Evolutionary conservation across 2,329 filamentous ascomycete genomes (phyloP).

Genomic region (Colletotrichum sp.): DNA sequence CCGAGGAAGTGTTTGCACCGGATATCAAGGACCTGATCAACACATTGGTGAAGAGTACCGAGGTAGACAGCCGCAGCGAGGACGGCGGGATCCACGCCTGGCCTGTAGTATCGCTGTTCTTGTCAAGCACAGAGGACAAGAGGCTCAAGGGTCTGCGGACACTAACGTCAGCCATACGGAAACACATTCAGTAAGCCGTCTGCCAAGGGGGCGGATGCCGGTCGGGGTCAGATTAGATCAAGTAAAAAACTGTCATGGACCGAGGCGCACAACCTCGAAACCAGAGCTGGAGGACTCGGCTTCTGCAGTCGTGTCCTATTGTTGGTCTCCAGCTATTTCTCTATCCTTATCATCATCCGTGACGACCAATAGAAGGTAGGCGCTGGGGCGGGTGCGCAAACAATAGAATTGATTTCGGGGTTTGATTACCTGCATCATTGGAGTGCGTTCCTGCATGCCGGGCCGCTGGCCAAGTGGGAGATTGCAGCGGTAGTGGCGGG

Average conservation of each 20-base stretch:
- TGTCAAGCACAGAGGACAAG: conserved; percentile 52
- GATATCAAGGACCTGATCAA: conserved; percentile 69
- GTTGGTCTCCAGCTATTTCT: conserved; percentile 37
- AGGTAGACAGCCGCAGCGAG: conserved; percentile 65
- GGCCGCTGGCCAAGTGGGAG: background rate
- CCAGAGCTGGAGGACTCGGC: conserved; percentile 55
- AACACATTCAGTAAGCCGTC: conserved; percentile 9
- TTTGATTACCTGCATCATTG: conserved; percentile 22
- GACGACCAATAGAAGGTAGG: conserved; percentile 18
- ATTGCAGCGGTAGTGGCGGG: background rate
- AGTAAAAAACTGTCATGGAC: conserved; percentile 58
- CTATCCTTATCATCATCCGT: conserved; percentile 46
- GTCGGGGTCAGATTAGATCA: conserved; percentile 67
- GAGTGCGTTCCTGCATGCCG: conserved; percentile 13
- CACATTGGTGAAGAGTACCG: conserved; percentile 56
- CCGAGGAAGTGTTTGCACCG: conserved; percentile 78
- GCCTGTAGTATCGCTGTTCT: conserved; percentile 74
- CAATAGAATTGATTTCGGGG: background rate
- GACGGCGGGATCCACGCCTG: conserved; percentile 78
- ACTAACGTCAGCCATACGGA: conserved; percentile 20
- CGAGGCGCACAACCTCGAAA: conserved; percentile 42
- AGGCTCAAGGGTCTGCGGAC: conserved; percentile 58
- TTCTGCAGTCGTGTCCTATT: conserved; percentile 42
- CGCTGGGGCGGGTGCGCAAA: background rate
- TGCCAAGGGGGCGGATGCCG: background rate